Base-by-base conservation (phyloP, 73 alveolate genomes). In the Paramecium primaurelia region DNA sequence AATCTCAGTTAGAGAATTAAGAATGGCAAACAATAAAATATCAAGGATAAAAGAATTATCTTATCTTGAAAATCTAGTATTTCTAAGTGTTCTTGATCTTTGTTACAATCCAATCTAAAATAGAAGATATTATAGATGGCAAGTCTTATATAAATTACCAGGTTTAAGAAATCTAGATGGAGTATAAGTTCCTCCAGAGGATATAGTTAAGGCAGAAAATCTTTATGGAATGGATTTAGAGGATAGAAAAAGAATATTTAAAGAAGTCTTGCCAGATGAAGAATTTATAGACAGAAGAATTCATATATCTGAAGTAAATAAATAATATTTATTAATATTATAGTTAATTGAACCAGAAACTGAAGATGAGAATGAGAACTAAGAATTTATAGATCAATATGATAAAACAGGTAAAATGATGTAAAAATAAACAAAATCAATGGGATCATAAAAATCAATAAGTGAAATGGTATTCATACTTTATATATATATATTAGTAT, bases 261-360 rank as follows among this genome's bases (percentile, higher is more conserved):
- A 90, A 38, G 95, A 96, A 30, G 86, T 96, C 11, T 93, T 97
- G 14, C 99, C 98, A 14, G 98, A 96, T 64, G 99, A 97, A 77
- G 95, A 93, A 45, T 97, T 98, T 87, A 97, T 96, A 6, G 99
- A 98, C 92, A 93, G 99, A 92, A 96, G 99, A 95, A 93, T 97
- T 22, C 92, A 93, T 86, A 92, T 93, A 20, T 58, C 96, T 12
- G 98, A 98, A 38, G 88, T 75, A 75, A 30, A 75, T 34, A 30
- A 2, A 49, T 10, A 14, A 6, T 14, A 47, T 49, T 18, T 5
- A 11, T 36, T 75, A 38, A 36, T n/a, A 54, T n/a, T 0, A 30
- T 7, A 75, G 88, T 96, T 96, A 86, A 96, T 98, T 59, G 99
- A 96, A 58, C 96, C 97, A 45, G 99, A 98, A 92, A 95, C 98